Evolutionary conservation across 2,329 filamentous ascomycete genomes (phyloP), one percentile per base, ranked within the genome.

Genomic region (Diaporthe nobilis): DNA sequence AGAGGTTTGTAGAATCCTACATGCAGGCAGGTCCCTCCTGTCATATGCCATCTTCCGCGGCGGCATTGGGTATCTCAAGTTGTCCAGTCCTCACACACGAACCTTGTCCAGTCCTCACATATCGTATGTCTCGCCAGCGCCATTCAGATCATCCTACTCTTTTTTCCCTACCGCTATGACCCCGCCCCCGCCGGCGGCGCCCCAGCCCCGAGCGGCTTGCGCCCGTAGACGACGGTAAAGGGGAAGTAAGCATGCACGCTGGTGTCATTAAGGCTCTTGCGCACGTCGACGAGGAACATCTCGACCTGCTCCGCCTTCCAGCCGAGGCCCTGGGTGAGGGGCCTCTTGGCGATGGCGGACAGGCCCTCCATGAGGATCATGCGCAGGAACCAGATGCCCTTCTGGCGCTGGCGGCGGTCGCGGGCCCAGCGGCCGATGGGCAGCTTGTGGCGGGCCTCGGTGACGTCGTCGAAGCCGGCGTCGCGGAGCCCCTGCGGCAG

Each of bases 371-470:
- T 81, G 49, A 83, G 77, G 5, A 84, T 84, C 37, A 87, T 86
- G 47, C 86, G 82, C 75, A 89, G 79, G 34, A 89, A 83, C 75
- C 75, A 77, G 44, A 87, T 81, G 2, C 88, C 88, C 77, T 86
- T 88, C 55, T 86, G 83, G 63, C 85, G 83, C 28, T 88, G 83
- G 4, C 85, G 82, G 37, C 82, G 79, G 73, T 84, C 83, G 65
- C 83, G 83, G 3, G 88, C 84, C 88, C 88, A 90, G 4, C 84
- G 81, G 22, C 88, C 88, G 2, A 89, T 79, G 5, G 88, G 88
- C 10, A 85, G 85, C 78, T 89, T 89, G 78, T 85, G 83, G 31
- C 73, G 76, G n/a, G 74, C 77, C 44, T 75, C 74, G 5, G 78
- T 78, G 39, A 89, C 78, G 28, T 82, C 79, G 49, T 81, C 79